Evolutionary conservation across 371 early-diverging fungal species (phyloP), one percentile per base, ranked within the genome.

Genomic region (Chytridium lagenaria): DNA sequence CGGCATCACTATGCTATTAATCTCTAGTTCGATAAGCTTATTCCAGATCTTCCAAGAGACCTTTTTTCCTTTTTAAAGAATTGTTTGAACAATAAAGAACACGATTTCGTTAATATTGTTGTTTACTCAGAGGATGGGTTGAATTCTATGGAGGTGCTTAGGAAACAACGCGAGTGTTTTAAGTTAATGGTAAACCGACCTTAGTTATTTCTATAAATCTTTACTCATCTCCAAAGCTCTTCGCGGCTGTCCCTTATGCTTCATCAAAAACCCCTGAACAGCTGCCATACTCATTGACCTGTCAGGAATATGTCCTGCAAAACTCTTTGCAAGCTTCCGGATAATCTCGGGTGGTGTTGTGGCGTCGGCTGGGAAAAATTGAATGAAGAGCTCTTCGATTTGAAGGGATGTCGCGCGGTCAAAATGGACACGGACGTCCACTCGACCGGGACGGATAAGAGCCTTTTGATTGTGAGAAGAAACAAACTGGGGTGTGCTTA

Each of bases 361-460:
- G 65, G 67, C 49, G 5, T 33, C 67, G 89, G 77, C 91, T 91
- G 86, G 95, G 89, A 71, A 91, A 91, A 86, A 59, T 63, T n/a
- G 70, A n/a, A 39, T 52, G 39, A 81, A 52, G 81, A 85, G 44
- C 80, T 82, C 31, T 22, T 19, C 33, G n/a, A 66, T 89, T 66
- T 91, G 89, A 26, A 91, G 91, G 49, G 89, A 87, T 10, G 64
- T 40, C 1, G 72, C 65, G 55, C 31, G 16, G 30, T 1, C 40
- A 37, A 69, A 69, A 39, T 30, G 31, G 34, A 70, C 50, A 1
- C 70, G 33, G 22, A 63, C 5, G 49, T 75, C 75, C 1, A 59
- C 50, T 16, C 75, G 65, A 2, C 75, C 75, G 1, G 75, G 75
- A 19, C 75, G 67, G 22, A 70, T 23, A n/a, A 75, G 50, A 15